Evolutionary conservation across 2,329 filamentous ascomycete species (phyloP), one percentile per base, ranked within the genome.

Genomic region (Trichophyton rubrum): DNA sequence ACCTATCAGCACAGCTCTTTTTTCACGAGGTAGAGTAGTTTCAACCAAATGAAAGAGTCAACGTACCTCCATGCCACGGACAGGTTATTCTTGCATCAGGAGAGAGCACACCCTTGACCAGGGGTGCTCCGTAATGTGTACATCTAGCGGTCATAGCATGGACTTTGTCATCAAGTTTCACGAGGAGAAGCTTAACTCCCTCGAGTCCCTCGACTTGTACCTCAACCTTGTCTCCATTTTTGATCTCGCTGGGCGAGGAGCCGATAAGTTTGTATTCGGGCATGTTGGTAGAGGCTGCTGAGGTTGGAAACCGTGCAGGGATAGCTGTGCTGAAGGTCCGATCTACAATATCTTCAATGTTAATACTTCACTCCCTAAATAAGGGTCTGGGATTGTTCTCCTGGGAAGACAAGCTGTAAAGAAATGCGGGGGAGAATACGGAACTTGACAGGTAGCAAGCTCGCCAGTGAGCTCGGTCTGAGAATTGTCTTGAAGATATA

Each of bases 31-130:
- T 24, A 33, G 22, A 53, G 17, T 7, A 27, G 13, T 3, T 38
- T n/a, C 35, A 35, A 17, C 35, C 22, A 20, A 51, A 20, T 2
- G 20, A 40, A 13, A 41, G 20, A 13, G n/a, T 33, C 11, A 40
- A 72, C 79, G 65, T 72, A 93, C 89, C 90, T 77, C 92, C 92
- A 72, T 97, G 92, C 93, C 93, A 97, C 2, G 92, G 90, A 72
- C 93, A 99, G 5, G 89, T 96, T 64, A 99, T 75, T 58, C 90
- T 82, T 3, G 93, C 93, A 66, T 88, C 85, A 2, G 84, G 83
- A 6, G 89, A 89, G 64, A 99, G 75, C 6, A 97, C 85, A 59
- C 93, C 93, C 66, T 92, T 90, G 59, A 85, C 84, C 65, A 99
- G 76, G 13, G 93, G 93, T 45, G 92, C 93, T 38, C 93, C 92